Evolutionary conservation across 2,329 filamentous ascomycete genomes (phyloP).

Genomic region (Zymoseptoria pseudotritici): DNA sequence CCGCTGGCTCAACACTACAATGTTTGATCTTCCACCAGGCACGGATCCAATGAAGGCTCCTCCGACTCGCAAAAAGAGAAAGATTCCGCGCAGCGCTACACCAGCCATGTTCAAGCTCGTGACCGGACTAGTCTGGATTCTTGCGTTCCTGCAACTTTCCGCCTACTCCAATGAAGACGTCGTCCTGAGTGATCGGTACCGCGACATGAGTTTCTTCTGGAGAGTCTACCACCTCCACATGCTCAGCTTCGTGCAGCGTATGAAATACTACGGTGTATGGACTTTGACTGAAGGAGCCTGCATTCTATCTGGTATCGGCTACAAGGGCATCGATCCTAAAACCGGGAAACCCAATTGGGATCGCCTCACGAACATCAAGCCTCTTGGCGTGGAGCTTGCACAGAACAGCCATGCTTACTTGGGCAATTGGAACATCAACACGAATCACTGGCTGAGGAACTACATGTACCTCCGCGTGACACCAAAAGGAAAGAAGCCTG

Average conservation of each 20-base stretch:
- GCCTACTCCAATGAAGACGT: constrained; percentile 57
- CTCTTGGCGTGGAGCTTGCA: constrained; percentile 76
- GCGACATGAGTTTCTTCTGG: constrained; percentile 59
- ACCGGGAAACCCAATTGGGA: constrained; percentile 87
- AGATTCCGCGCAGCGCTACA: constrained; percentile 82
- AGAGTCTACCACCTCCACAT: constrained; percentile 77
- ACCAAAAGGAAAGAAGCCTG: constrained; percentile 89
- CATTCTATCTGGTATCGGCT: constrained; percentile 87
- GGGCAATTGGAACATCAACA: constrained; percentile 97
- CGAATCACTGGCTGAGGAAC: constrained; percentile 91
- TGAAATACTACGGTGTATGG: constrained; percentile 98
- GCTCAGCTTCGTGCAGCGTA: constrained; percentile 70
- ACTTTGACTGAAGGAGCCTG: constrained; percentile 86
- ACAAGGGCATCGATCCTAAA: constrained; percentile 80
- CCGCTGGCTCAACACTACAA: constrained; percentile 84
- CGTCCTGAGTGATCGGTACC: constrained; percentile 59
- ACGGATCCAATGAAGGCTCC: constrained; percentile 81
- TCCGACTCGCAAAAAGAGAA: constrained; percentile 79
- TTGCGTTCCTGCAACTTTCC: constrained; percentile 66
- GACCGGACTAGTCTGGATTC: constrained; percentile 70
- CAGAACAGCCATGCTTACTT: constrained; percentile 92
- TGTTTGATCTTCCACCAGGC: constrained; percentile 79
- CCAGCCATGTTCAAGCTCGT: constrained; percentile 73
- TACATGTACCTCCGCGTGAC: constrained; percentile 95
- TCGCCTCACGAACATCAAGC: constrained; percentile 80